Base-by-base conservation (phyloP, 805 yeast genomes). In the Lachancea dasiensis region DNA sequence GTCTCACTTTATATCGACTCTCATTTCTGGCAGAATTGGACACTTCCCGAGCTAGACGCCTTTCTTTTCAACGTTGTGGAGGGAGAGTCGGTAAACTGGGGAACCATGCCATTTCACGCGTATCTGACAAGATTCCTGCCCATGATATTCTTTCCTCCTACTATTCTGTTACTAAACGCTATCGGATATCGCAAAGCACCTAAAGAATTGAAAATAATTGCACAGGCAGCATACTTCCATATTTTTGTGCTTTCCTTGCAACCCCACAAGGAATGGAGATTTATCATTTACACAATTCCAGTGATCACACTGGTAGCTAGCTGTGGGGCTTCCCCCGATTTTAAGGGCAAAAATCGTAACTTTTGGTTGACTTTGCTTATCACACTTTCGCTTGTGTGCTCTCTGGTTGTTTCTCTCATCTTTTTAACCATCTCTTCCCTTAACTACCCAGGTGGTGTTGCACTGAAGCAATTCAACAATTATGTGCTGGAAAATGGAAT, bases 181-280 rank as follows among this genome's bases (percentile, higher is more conserved):
- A 46, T 63, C 10, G 76, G 72, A 3, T 54, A 60, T 31, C 59
- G 56, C 39, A 54, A 56, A 24, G 67, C 61, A 34, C 60, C 64
- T 18, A 53, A 56, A 11, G 52, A 51, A 15, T 49, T 75, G 25
- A 69, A 73, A 27, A 60, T 78, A 5, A 52, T 79, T 19, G 67
- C 73, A 1, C 42, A 72, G 13, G 65, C 86, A 1, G 63, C 82
- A 0, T 28, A 79, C 1, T 35, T 73, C 11, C 89, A 67, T 52
- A 68, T 87, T n/a, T 44, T 65, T 1, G 50, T 76, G 4, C 70
- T 87, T 72, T 86, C 96, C 0, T 57, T 80, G 36, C 92, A 84
- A 58, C 87, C 92, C 3, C 97, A 90, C 51, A 90, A 90, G 56
- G 97, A 90, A 65, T 86, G 95, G 95, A 73, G 97, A 49, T 90